A percentile compares a stretch with the other conserved stretches of the same genome.
phyloP scores from a whole-genome alignment of 179 eudicot genomes.

The Amaranthus tricolor region DNA sequence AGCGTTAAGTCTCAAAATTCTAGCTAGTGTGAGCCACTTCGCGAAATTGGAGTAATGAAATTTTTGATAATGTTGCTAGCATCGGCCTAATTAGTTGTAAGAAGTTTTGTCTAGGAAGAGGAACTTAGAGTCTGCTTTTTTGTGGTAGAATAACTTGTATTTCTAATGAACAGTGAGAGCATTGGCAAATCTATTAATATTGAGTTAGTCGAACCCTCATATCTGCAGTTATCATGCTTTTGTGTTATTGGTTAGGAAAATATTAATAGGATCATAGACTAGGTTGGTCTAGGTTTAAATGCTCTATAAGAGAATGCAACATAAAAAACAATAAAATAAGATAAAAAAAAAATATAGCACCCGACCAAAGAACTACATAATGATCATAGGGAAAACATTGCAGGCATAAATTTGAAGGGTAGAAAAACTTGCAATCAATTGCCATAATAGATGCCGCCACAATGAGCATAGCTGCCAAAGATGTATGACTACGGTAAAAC shows the following conservation, averaged over 20 bases:
- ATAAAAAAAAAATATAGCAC: background rate
- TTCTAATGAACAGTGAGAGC: no score
- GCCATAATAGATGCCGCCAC: slow-evolving; percentile 28
- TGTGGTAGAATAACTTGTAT: slow-evolving; percentile 11
- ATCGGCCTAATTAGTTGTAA: background rate
- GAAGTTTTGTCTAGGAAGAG: background rate
- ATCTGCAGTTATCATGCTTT: no score
- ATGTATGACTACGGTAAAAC: slow-evolving; percentile 17
- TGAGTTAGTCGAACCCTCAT: no score
- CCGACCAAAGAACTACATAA: slow-evolving; percentile 3
- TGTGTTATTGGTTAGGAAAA: no score
- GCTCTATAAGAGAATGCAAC: no score
- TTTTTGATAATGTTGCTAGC: background rate
- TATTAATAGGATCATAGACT: no score
- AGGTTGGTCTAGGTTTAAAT: no score
- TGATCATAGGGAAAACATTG: slow-evolving; percentile 11
- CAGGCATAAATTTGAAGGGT: slow-evolving; percentile 4
- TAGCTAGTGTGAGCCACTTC: background rate
- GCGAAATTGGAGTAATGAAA: no score
- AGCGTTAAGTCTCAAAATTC: background rate
- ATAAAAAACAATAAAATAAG: no score
- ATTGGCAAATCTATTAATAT: no score
- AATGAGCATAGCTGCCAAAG: slow-evolving; percentile 13
- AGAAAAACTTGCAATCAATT: slow-evolving; percentile 32
- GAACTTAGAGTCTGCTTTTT: background rate